phyloP scores from a whole-genome alignment of 352 stramenopile species.

The Pythium rhizo-oryzae region DNA sequence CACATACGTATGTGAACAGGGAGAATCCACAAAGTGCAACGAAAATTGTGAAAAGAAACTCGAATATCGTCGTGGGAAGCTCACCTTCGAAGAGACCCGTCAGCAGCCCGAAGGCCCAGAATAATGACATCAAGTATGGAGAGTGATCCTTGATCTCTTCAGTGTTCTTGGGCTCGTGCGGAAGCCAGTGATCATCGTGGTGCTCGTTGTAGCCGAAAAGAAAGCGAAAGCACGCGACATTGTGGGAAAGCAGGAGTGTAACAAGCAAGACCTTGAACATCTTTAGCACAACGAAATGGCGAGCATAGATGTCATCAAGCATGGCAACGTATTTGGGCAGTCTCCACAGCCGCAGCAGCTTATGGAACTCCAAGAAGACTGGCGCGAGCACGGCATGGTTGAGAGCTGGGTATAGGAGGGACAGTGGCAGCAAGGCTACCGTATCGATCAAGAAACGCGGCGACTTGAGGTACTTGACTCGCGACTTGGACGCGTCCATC shows the following conservation, averaged over 20 bases:
- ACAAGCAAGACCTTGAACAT: conserved; percentile 67
- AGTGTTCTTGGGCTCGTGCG: conserved; percentile 18
- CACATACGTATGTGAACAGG: conserved; percentile 70
- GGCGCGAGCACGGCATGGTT: conserved; percentile 2
- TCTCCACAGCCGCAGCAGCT: conserved; percentile 47
- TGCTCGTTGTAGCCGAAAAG: conserved; percentile 54
- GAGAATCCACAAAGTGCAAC: conserved; percentile 68
- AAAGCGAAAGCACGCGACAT: conserved; percentile 61
- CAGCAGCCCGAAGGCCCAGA: conserved; percentile 64
- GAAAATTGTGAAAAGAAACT: conserved; percentile 69
- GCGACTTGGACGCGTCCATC: conserved; percentile 48
- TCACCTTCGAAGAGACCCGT: conserved; percentile 71
- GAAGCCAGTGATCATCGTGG: conserved; percentile 55
- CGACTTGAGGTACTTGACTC: conserved; percentile 58
- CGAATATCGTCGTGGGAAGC: conserved; percentile 42
- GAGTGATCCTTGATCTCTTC: conserved; percentile 16
- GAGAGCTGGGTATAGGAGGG: conserved; percentile 27
- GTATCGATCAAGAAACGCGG: conserved; percentile 52
- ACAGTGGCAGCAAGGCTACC: conserved; percentile 47
- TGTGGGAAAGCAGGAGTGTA: conserved; percentile 52
- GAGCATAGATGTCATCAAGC: conserved; percentile 61
- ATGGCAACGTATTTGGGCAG: conserved; percentile 58
- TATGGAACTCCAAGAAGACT: conserved; percentile 67
- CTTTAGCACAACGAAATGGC: conserved; percentile 62
- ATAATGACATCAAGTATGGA: conserved; percentile 63